These are phyloP conservation scores for Centrapalus pauciflorus DNA, from an alignment of 129 eudicot species.

Conservation along the genomic window DNA sequence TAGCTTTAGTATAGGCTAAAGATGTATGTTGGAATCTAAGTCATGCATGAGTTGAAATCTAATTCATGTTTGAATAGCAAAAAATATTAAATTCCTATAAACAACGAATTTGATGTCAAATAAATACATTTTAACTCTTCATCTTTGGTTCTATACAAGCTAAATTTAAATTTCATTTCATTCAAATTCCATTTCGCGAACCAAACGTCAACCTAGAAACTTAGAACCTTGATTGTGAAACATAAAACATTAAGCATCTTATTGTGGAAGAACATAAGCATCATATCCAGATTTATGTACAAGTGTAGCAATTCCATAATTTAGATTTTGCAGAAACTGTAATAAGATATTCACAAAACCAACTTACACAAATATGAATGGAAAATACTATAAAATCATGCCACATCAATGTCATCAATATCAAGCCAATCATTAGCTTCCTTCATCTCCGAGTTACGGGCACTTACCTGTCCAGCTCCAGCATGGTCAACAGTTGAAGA, in stretches of 20 bases:
- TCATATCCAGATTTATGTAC: constrained; percentile 28
- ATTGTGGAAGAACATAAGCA: constrained; percentile 24
- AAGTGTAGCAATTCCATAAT: constrained; percentile 13
- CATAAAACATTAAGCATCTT: constrained; percentile 8
- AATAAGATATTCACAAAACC: constrained; percentile 24
- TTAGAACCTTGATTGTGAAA: background rate
- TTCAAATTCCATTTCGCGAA: no score
- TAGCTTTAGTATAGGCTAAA: no score
- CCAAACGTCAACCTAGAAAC: background rate
- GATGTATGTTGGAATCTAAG: no score
- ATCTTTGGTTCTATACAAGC: no score
- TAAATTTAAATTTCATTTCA: no score
- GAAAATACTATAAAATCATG: constrained; percentile 18
- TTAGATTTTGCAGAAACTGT: constrained; percentile 1
- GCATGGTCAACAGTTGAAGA: constrained; percentile 17
- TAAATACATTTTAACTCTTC: no score
- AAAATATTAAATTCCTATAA: no score
- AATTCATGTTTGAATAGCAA: no score
- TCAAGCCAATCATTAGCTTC: constrained; percentile 82
- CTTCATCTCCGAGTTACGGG: constrained; percentile 34
- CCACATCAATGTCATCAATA: constrained; percentile 73
- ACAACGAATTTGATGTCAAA: no score
- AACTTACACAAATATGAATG: constrained; percentile 4
- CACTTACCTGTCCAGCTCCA: constrained; percentile 45
- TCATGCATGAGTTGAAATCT: no score